A percentile compares a stretch with the other conserved stretches of the same genome.
Conservation (phyloP, 768 basidiomycete species). For the Suillus luteus region DNA sequence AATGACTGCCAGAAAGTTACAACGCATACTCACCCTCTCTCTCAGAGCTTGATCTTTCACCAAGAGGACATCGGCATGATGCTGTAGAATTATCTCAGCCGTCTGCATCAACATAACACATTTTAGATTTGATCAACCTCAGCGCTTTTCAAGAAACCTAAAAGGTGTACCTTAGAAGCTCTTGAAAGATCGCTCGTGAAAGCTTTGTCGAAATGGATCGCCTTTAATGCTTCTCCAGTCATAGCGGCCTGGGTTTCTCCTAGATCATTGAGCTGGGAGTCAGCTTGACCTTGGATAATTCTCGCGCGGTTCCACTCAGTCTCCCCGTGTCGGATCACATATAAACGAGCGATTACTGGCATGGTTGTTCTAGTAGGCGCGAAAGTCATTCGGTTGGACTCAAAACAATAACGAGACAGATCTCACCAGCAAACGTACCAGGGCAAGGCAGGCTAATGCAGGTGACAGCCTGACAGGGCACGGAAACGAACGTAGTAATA, state of each 20-base stretch:
- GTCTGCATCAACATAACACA: constrained; percentile 47
- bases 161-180: constrained; percentile 46
- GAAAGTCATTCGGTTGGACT: not conserved
- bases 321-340: constrained; percentile 78
- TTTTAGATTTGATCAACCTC: not conserved
- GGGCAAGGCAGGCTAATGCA: not conserved
- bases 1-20: constrained; percentile 1
- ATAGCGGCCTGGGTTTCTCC: constrained; percentile 63
- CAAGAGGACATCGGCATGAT: constrained; percentile 50
- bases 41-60: constrained; percentile 51
- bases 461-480: not conserved
- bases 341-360: constrained; percentile 39
- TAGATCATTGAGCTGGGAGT: constrained; percentile 65
- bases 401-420: not conserved
- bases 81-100: constrained; percentile 59
- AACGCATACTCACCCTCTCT: constrained; percentile 53
- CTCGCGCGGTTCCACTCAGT: constrained; percentile 64
- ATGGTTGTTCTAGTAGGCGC: not conserved
- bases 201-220: constrained; percentile 57
- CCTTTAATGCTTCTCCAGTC: constrained; percentile 55
- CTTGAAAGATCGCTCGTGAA: constrained; percentile 74
- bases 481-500: not conserved
- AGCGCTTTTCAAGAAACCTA: not conserved
- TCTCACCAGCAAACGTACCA: not conserved
- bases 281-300: constrained; percentile 77